Percentiles rank a stretch among this genome's conserved stretches.
Evolutionary conservation across 169 alveolate genomes (phyloP).

Genomic region (Cyclospora cayetanensis): DNA sequence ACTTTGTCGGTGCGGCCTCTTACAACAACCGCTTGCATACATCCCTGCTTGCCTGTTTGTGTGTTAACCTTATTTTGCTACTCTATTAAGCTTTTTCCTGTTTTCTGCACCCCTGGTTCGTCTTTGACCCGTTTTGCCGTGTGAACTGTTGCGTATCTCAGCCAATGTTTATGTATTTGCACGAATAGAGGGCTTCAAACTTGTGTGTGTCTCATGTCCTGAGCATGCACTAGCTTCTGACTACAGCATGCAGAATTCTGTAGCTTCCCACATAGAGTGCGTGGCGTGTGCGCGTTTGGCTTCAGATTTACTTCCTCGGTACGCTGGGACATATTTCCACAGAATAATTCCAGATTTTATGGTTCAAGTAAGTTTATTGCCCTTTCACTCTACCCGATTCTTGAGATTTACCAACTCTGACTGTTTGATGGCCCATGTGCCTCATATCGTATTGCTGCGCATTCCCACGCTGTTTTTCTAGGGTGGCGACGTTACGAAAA

Average conservation of each 20-base stretch:
- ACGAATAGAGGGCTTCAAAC: too few species aligned
- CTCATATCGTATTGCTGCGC: neutral
- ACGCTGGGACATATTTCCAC: constrained; percentile 90
- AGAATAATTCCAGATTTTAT: constrained; percentile 94
- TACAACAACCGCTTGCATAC: too few species aligned
- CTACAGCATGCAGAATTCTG: too few species aligned
- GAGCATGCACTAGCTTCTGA: too few species aligned
- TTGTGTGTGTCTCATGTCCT: too few species aligned
- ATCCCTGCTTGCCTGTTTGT: neutral
- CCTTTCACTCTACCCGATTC: neutral
- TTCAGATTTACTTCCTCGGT: constrained; percentile 80
- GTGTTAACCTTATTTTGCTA: too few species aligned
- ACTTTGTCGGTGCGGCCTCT: constrained; percentile 82
- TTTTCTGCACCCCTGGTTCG: too few species aligned
- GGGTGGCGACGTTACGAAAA: constrained; percentile 98
- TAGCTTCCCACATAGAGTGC: too few species aligned
- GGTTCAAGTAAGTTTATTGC: constrained; percentile 67
- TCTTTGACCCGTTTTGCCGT: too few species aligned
- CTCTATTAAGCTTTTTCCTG: too few species aligned
- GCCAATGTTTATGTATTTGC: too few species aligned
- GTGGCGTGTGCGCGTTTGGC: neutral
- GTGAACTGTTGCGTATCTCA: too few species aligned
- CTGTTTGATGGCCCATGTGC: neutral
- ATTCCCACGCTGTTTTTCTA: constrained; percentile 1
- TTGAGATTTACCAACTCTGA: neutral